Conservation (phyloP, 805 yeast genomes). For the Myxozyma mucilagina region DNA sequence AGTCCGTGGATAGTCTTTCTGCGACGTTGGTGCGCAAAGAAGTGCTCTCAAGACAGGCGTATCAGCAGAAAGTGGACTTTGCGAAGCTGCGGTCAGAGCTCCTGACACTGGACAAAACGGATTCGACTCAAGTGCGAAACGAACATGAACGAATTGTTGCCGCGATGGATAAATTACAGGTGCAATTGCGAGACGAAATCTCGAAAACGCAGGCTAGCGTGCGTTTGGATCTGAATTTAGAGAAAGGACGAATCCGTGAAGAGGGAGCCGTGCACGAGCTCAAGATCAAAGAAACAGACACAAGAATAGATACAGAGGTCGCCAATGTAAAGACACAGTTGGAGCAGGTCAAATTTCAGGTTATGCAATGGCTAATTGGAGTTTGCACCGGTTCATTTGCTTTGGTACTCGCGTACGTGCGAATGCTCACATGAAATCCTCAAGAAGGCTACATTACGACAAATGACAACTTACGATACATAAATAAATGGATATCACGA, state of each 20-base stretch:
- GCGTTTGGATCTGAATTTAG: slow-evolving; percentile 83
- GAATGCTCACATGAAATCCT: slow-evolving; percentile 56
- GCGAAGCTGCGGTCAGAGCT: slow-evolving; percentile 91
- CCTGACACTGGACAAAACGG: slow-evolving; percentile 82
- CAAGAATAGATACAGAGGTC: slow-evolving; percentile 92
- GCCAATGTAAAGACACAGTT: slow-evolving; percentile 94
- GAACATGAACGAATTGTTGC: slow-evolving; percentile 84
- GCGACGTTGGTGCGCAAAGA: slow-evolving; percentile 83
- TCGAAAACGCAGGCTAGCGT: slow-evolving; percentile 89
- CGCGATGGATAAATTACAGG: slow-evolving; percentile 83
- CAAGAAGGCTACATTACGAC: neutral
- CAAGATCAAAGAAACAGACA: slow-evolving; percentile 91
- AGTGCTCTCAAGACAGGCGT: slow-evolving; percentile 76
- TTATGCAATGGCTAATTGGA: slow-evolving; percentile 97
- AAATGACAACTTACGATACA: neutral
- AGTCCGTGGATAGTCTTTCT: slow-evolving; percentile 74
- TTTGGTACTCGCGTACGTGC: slow-evolving; percentile 83
- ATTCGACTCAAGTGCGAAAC: slow-evolving; percentile 74
- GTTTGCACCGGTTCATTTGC: slow-evolving; percentile 98
- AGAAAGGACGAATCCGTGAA: slow-evolving; percentile 93
- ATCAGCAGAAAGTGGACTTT: slow-evolving; percentile 95
- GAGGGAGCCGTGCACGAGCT: slow-evolving; percentile 90
- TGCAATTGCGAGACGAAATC: slow-evolving; percentile 84
- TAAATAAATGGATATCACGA: neutral
- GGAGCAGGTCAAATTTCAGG: slow-evolving; percentile 93